Evolutionary conservation across 2,329 filamentous ascomycete genomes (phyloP), one percentile per base, ranked within the genome.

Genomic region (Ophiostoma montium): DNA sequence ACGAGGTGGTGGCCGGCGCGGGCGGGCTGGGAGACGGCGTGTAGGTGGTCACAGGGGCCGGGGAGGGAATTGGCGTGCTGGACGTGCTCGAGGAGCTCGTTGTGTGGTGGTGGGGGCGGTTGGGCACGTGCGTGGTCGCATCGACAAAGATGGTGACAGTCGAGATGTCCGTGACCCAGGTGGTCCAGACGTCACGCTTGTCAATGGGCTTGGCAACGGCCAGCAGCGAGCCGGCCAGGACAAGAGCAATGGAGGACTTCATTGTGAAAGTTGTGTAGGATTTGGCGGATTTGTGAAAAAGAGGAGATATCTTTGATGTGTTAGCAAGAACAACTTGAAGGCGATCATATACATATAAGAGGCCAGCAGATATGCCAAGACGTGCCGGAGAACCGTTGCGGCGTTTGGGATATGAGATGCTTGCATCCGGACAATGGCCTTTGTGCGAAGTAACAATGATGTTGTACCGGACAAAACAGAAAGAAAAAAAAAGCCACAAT

Each of bases 171-270:
- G 65, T 61, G 36, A 71, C 68, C 57, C 61, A 59, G 3, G 68
- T 57, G 30, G 65, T 70, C 52, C 66, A 57, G 52, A 67, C 54
- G 43, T 55, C 63, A 47, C 71, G 65, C 58, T 66, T 65, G 50
- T 67, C 64, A 50, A 72, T 59, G 49, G 71, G 72, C 46, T 61
- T 59, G 57, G 71, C 71, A 50, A 64, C 57, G 49, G 66, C 70
- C 60, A 74, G 54, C 47, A 70, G 54, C 57, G 71, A 69, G 58
- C 69, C 63, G 54, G 69, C 63, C 56, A 65, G 63, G 55, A 64
- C 62, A 56, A 76, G 61, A 55, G 69, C 61, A 50, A 69, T 52
- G 45, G 71, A 70, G 43, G 67, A 63, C 67, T 72, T 75, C 72
- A 76, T 76, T 54, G 61, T 71, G 62, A 51, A 41, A 19, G 8